These are phyloP conservation scores for Paecilomyces niveus DNA, from an alignment of 2,329 filamentous ascomycete species.

Conservation along the genomic window DNA sequence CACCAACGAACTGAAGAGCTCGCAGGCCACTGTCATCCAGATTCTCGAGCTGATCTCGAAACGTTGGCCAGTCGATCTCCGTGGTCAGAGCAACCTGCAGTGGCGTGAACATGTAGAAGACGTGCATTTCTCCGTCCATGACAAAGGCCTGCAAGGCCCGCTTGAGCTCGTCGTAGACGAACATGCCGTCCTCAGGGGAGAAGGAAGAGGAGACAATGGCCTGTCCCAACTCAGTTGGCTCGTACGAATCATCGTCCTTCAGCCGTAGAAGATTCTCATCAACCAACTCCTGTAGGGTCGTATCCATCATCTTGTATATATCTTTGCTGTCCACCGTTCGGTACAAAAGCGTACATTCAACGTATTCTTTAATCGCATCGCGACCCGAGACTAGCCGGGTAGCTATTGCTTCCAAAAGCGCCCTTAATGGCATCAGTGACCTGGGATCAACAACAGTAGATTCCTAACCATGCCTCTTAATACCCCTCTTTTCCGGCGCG, in stretches of 20 bases:
- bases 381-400: constrained; percentile 60
- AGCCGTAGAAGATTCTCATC: constrained; percentile 48
- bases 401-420: constrained; percentile 63
- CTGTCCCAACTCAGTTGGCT: constrained; percentile 58
- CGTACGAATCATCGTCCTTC: constrained; percentile 47
- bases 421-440: constrained; percentile 38
- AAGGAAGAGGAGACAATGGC: constrained; percentile 67
- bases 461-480: constrained; percentile 49
- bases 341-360: constrained; percentile 60
- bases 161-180: constrained; percentile 62
- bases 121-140: constrained; percentile 74
- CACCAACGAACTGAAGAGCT: constrained; percentile 60
- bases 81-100: constrained; percentile 46
- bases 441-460: neutral
- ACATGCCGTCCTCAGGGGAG: constrained; percentile 67
- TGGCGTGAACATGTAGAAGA: constrained; percentile 70
- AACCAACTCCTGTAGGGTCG: constrained; percentile 53
- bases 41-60: constrained; percentile 61
- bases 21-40: constrained; percentile 66
- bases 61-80: constrained; percentile 64
- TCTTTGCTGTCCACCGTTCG: constrained; percentile 47
- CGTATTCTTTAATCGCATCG: constrained; percentile 61
- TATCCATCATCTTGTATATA: constrained; percentile 49
- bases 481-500: constrained; percentile 57
- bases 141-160: constrained; percentile 65